Evolutionary conservation across 331 rosid genomes (phyloP).

Genomic region (Cydonia oblonga): DNA sequence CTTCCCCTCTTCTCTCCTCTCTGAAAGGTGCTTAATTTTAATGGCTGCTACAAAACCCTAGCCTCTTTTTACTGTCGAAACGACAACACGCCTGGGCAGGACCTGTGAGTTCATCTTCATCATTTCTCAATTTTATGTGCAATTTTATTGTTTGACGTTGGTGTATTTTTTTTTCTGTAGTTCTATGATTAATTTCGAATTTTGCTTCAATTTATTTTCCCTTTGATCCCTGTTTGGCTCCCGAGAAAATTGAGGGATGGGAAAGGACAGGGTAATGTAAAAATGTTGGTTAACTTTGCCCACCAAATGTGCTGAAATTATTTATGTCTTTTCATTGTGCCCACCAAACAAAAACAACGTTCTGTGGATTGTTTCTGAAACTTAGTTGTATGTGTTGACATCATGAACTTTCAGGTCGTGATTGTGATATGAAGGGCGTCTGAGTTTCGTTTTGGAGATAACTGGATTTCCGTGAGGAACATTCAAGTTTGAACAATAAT

Average conservation of each 20-base stretch:
- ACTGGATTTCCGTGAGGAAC: neutral
- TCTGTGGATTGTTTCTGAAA: neutral
- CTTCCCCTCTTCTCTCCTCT: neutral
- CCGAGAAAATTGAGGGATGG: neutral
- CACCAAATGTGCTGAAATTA: neutral
- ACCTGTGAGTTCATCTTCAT: conserved; percentile 22
- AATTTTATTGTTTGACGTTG: neutral
- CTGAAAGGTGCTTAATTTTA: neutral
- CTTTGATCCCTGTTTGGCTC: conserved; percentile 8
- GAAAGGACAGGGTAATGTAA: neutral
- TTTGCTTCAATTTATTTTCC: neutral
- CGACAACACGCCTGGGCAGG: conserved; percentile 7
- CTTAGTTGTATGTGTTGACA: neutral
- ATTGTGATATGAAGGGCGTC: conserved; percentile 3
- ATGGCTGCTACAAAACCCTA: conserved; percentile 58
- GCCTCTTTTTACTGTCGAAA: conserved; percentile 16
- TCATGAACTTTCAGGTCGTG: conserved; percentile 16
- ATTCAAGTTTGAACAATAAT: conserved; percentile 8
- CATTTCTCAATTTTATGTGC: neutral
- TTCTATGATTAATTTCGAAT: neutral
- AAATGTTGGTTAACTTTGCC: neutral
- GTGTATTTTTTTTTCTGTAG: neutral
- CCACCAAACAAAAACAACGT: neutral
- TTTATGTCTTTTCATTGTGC: neutral
- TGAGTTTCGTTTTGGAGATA: conserved; percentile 6